A percentile compares a stretch with the other conserved stretches of the same genome.
phyloP scores from a whole-genome alignment of 164 flowering plant genomes.

The Magnolia sinica region DNA sequence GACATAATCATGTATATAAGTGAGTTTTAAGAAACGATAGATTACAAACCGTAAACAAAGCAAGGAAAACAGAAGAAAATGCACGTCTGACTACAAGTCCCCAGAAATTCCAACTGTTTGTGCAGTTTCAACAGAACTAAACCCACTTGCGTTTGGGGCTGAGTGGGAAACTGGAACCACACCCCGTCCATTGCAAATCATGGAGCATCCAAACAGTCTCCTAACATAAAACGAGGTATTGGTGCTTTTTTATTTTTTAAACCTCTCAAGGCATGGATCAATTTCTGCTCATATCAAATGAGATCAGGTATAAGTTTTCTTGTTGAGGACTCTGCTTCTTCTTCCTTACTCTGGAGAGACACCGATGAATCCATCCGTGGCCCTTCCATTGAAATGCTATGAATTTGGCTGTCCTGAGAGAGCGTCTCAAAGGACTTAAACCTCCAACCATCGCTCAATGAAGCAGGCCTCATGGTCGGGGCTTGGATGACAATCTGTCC shows the following conservation, averaged over 20 bases:
- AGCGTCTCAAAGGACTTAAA: slow-evolving; percentile 35
- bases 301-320: neutral
- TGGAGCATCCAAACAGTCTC: neutral
- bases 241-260: neutral
- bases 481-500: slow-evolving; percentile 20
- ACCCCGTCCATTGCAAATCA: neutral
- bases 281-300: neutral
- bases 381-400: slow-evolving; percentile 30
- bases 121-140: too few species aligned
- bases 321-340: neutral
- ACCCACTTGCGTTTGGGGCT: neutral
- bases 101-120: neutral
- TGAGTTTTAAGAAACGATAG: neutral
- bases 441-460: slow-evolving; percentile 22
- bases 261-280: neutral
- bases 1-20: neutral
- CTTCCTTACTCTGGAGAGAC: slow-evolving; percentile 24
- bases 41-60: neutral
- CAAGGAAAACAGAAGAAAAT: neutral
- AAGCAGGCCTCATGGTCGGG: slow-evolving; percentile 10
- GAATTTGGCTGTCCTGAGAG: slow-evolving; percentile 26
- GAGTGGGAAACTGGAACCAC: neutral
- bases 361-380: slow-evolving; percentile 46
- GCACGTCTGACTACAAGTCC: neutral
- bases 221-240: neutral